A percentile compares a stretch with the other conserved stretches of the same genome.
phyloP scores from a whole-genome alignment of 2,329 filamentous ascomycete genomes.

The Aspergillus novoparasiticus region DNA sequence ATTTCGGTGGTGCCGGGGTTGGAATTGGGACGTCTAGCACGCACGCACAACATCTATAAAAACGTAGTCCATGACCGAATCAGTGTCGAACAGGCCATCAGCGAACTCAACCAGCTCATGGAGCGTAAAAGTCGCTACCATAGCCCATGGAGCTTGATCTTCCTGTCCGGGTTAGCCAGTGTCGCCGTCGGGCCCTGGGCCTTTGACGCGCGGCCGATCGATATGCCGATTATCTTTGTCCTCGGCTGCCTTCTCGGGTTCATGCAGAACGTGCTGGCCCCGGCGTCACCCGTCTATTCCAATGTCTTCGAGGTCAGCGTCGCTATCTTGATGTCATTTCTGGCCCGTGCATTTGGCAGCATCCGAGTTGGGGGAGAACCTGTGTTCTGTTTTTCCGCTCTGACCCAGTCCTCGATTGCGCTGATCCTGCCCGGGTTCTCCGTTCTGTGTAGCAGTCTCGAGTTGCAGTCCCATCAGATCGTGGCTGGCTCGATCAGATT shows the following conservation, averaged over 20 bases:
- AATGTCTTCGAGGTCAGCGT: constrained; percentile 48
- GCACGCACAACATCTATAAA: constrained; percentile 48
- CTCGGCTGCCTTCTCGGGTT: constrained; percentile 73
- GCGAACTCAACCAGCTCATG: constrained; percentile 54
- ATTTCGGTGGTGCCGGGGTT: constrained; percentile 44
- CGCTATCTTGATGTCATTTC: constrained; percentile 65
- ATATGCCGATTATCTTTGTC: constrained; percentile 55
- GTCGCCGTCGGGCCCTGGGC: constrained; percentile 76
- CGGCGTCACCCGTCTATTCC: constrained; percentile 67
- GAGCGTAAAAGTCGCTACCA: constrained; percentile 57
- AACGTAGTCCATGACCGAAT: constrained; percentile 47
- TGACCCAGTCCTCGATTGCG: constrained; percentile 57
- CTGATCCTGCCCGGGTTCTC: constrained; percentile 69
- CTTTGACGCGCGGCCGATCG: constrained; percentile 71
- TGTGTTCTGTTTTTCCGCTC: constrained; percentile 66
- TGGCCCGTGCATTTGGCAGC: constrained; percentile 67
- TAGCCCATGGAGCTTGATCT: constrained; percentile 53
- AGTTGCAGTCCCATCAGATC: constrained; percentile 68
- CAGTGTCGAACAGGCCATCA: constrained; percentile 42
- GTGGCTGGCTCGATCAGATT: constrained; percentile 61
- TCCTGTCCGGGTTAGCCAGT: constrained; percentile 73
- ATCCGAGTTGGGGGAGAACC: constrained; percentile 46
- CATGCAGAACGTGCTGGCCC: constrained; percentile 72
- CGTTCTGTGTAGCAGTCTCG: constrained; percentile 60
- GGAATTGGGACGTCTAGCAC: constrained; percentile 45